phyloP scores from a whole-genome alignment of 2,329 filamentous ascomycete genomes.

The Aspergillus nomiae region DNA sequence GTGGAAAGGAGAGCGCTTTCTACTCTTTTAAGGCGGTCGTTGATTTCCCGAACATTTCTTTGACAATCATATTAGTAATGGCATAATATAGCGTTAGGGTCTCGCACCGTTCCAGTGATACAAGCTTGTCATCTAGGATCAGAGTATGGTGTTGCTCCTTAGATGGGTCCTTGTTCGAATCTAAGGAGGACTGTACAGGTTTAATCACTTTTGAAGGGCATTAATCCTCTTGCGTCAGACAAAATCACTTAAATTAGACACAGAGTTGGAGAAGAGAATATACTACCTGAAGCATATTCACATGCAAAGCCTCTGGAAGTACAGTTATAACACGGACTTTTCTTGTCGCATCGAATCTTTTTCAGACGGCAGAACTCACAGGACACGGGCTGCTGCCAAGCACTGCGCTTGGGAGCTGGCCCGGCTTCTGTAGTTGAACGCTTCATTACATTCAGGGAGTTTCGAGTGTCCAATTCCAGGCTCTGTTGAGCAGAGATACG shows the following conservation, averaged over 20 bases:
- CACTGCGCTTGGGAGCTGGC: background rate
- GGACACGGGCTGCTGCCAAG: conserved; percentile 8
- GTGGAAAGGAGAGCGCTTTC: background rate
- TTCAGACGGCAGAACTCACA: conserved; percentile 9
- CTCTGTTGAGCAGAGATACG: background rate
- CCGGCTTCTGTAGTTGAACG: background rate
- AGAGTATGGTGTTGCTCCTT: background rate
- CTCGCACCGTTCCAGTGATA: background rate
- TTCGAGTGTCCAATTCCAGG: background rate
- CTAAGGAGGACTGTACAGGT: background rate
- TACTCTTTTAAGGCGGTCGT: background rate
- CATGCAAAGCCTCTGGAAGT: background rate
- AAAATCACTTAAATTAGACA: background rate
- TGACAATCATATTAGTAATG: background rate
- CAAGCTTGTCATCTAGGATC: background rate
- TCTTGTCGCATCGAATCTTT: conserved; percentile 8
- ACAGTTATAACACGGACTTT: conserved; percentile 1
- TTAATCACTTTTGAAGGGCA: background rate
- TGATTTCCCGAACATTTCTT: background rate
- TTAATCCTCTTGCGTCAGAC: background rate
- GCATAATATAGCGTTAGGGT: background rate
- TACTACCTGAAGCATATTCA: background rate
- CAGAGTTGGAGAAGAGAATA: background rate
- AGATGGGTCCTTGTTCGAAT: background rate
- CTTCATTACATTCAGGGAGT: background rate